phyloP scores from a whole-genome alignment of 2,329 filamentous ascomycete genomes.

The Xylaria sp. region DNA sequence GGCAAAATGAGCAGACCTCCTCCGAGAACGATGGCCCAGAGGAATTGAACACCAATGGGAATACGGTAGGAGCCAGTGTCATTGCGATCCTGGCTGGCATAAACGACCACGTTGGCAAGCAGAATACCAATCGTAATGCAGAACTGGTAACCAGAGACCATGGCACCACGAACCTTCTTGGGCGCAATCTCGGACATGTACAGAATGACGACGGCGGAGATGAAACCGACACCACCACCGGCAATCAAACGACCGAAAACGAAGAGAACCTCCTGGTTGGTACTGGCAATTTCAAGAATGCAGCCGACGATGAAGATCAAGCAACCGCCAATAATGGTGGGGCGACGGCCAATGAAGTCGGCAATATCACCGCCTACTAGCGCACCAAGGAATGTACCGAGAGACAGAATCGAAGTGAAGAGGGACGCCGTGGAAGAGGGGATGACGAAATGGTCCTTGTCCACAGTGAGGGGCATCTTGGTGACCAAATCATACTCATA shows the following conservation, averaged over 20 bases:
- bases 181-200: slow-evolving; percentile 74
- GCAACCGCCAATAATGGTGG: slow-evolving; percentile 69
- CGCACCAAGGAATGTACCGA: slow-evolving; percentile 71
- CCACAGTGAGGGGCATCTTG: slow-evolving; percentile 40
- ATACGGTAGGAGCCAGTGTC: slow-evolving; percentile 75
- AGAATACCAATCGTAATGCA: slow-evolving; percentile 79
- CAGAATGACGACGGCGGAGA: slow-evolving; percentile 73
- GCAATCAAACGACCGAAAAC: slow-evolving; percentile 72
- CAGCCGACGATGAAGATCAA: slow-evolving; percentile 67
- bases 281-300: slow-evolving; percentile 66
- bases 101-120: slow-evolving; percentile 74
- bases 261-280: slow-evolving; percentile 62
- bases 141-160: slow-evolving; percentile 81
- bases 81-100: slow-evolving; percentile 67
- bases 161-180: slow-evolving; percentile 73
- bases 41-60: slow-evolving; percentile 74
- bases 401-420: slow-evolving; percentile 73
- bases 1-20: slow-evolving; percentile 55
- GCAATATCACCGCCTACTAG: slow-evolving; percentile 72
- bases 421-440: slow-evolving; percentile 64
- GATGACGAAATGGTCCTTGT: slow-evolving; percentile 52
- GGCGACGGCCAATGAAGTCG: slow-evolving; percentile 70
- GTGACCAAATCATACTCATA: slow-evolving; percentile 47
- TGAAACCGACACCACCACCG: slow-evolving; percentile 73
- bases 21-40: slow-evolving; percentile 55